phyloP scores from a whole-genome alignment of 148 eudicot genomes.

The Chenopodium formosanum region DNA sequence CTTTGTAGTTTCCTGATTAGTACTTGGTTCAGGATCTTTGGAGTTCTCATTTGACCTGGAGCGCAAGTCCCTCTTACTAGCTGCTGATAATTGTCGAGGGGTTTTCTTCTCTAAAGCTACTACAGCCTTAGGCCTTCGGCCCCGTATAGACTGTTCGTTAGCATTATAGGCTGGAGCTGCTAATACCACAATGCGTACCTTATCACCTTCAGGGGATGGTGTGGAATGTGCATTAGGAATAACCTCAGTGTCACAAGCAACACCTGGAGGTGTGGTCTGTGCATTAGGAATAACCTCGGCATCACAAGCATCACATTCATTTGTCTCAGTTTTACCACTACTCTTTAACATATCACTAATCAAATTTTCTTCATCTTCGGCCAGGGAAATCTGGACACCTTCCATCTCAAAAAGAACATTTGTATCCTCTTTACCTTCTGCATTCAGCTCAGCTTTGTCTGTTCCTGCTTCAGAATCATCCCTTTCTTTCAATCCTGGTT shows the following conservation, averaged over 20 bases:
- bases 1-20: conserved; percentile 32
- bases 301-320: conserved; percentile 20
- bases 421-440: conserved; percentile 5
- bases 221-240: conserved; percentile 1
- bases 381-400: conserved; percentile 19
- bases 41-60: conserved; percentile 48
- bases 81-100: conserved; percentile 27
- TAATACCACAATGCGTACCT: conserved; percentile 11
- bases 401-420: conserved; percentile 22
- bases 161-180: conserved; percentile 28
- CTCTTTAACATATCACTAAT: conserved; percentile 16
- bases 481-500: conserved; percentile 20
- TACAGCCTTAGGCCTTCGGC: conserved; percentile 25
- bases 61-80: conserved; percentile 41
- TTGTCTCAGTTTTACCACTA: conserved; percentile 28
- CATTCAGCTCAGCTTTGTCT: conserved; percentile 19
- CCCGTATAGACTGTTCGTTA: conserved; percentile 20
- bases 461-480: conserved; percentile 22
- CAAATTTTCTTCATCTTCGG: conserved; percentile 14
- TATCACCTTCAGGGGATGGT: conserved; percentile 10
- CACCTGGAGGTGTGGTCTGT: neutral
- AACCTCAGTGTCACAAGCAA: conserved; percentile 14
- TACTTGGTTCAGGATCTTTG: conserved; percentile 31
- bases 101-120: conserved; percentile 28
- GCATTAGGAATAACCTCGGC: conserved; percentile 10